Base-by-base conservation (phyloP, 768 basidiomycete species). In the Pulveroboletus sp. region DNA sequence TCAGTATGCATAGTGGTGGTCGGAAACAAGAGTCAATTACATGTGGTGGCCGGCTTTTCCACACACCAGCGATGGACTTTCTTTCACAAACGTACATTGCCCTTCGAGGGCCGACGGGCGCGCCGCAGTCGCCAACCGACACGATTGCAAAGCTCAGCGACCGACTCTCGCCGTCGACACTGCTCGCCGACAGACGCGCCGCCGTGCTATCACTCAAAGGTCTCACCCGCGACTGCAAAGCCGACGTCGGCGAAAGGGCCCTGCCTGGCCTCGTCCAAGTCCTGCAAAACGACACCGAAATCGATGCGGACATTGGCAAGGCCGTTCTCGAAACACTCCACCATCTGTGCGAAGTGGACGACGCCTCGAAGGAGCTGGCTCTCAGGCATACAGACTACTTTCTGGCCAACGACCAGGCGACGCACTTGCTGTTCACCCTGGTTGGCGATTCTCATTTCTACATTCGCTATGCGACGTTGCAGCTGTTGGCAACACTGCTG, bases 121-220 rank as follows among this genome's bases (percentile, higher is more conserved):
- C 83, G 11, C 87, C 87, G 5, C 94, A 95, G 65, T 88, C 86
- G 0, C 78, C 93, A 2, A 69, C 77, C 20, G 93, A 95, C 49
- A 93, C 91, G 19, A 93, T 98, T 61, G 79, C 81, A 24, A 84
- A 85, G 57, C 84, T 98, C 55, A 87, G 86, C 56, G 94, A 97
- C 65, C 75, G 93, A 25, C 81, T 99, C 19, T 88, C 91, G 17
- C 92, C 94, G n/a, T 83, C 87, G 4, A 86, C 90, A 0, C 81
- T 90, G 21, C 81, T 94, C 14, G 88, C 93, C 25, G 97, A 98
- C 71, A 77, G 97, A 58, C 80, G 92, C 49, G 95, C 95, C 23
- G 87, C 95, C 0, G 87, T 99, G n/a, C 74, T 97, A 44, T 82
- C 92, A 1, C 78, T 99, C 56, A 98, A 98, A 66, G 95, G 94